Conservation (phyloP, 768 basidiomycete genomes). For the Pleurotus citrinopileatus region DNA sequence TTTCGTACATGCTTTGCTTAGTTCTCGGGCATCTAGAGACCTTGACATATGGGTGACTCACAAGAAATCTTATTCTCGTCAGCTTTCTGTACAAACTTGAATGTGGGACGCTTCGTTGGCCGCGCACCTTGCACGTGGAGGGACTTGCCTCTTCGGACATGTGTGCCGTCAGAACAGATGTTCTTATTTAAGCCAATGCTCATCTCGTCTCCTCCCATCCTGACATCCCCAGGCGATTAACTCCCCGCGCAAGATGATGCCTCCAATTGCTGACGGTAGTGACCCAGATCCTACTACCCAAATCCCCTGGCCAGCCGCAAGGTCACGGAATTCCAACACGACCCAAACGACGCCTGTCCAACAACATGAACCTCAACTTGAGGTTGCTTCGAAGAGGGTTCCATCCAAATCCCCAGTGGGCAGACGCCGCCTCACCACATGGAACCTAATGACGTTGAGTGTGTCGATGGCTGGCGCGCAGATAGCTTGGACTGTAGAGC, state of each 20-base stretch:
- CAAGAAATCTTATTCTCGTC: no score
- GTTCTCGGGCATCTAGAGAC: no score
- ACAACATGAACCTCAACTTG: conserved; percentile 7
- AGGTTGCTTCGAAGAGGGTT: conserved; percentile 11
- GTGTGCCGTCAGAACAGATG: neutral
- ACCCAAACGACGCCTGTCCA: conserved; percentile 12
- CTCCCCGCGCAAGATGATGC: conserved; percentile 46
- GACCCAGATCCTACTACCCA: conserved; percentile 77
- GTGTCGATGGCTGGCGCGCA: conserved; percentile 95
- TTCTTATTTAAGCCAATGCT: conserved; percentile 15
- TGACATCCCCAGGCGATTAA: conserved; percentile 11
- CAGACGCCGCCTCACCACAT: conserved; percentile 46
- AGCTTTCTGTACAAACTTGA: no score
- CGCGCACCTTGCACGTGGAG: conserved; percentile 2
- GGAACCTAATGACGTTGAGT: conserved; percentile 78
- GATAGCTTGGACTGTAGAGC: conserved; percentile 93
- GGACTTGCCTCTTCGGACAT: neutral
- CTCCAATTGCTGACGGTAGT: conserved; percentile 52
- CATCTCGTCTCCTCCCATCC: conserved; percentile 18
- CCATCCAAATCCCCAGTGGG: conserved; percentile 23
- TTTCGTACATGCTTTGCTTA: no score
- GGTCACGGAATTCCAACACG: conserved; percentile 12
- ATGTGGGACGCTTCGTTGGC: neutral
- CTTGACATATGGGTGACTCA: no score
- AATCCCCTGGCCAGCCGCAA: conserved; percentile 66